phyloP scores from a whole-genome alignment of 2,329 filamentous ascomycete genomes.

The Apiospora sp. region DNA sequence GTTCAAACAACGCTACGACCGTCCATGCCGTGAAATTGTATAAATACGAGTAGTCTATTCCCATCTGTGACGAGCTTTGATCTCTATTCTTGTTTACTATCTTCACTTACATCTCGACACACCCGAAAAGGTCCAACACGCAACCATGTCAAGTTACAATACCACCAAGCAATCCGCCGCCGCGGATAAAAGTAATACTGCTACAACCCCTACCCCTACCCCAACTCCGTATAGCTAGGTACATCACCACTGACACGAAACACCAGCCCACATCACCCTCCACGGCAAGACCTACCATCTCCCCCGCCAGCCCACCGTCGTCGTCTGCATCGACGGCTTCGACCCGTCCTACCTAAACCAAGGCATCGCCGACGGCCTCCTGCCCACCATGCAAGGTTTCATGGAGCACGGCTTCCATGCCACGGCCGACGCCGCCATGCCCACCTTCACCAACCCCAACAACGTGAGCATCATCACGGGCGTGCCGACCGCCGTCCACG shows the following conservation, averaged over 20 bases:
- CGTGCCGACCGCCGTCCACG: conserved; percentile 47
- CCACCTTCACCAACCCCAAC: conserved; percentile 54
- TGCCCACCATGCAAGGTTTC: conserved; percentile 45
- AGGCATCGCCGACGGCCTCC: conserved; percentile 44
- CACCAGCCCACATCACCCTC: conserved; percentile 3
- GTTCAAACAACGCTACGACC: not conserved
- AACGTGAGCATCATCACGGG: conserved; percentile 55
- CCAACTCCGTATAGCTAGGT: too few species aligned
- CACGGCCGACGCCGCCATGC: conserved; percentile 50
- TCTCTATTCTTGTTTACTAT: not conserved
- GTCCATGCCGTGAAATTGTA: not conserved
- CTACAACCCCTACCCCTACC: too few species aligned
- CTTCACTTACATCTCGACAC: not conserved
- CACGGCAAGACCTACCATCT: conserved; percentile 28
- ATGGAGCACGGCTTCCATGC: conserved; percentile 47
- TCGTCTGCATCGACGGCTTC: conserved; percentile 53
- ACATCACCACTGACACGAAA: not conserved
- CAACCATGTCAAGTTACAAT: not conserved
- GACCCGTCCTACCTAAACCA: conserved; percentile 49
- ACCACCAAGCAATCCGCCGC: not conserved
- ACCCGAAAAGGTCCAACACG: not conserved
- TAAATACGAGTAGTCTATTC: not conserved
- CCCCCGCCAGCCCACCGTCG: conserved; percentile 44
- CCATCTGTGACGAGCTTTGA: not conserved
- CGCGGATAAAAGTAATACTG: not conserved